Conservation (phyloP, 352 stramenopile species). For the Phytophthora cryptogea region DNA sequence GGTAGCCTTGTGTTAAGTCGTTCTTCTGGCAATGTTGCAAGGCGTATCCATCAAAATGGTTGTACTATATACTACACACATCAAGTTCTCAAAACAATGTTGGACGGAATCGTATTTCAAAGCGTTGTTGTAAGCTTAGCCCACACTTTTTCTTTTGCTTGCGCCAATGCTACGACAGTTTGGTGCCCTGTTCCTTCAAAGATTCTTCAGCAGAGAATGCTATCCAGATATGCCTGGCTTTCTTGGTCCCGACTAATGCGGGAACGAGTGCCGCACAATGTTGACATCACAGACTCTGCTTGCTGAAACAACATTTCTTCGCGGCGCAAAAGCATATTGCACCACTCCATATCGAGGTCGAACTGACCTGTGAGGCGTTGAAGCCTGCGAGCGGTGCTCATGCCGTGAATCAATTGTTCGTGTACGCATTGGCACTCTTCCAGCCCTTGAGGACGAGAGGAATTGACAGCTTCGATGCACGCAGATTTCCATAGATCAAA, state of each 20-base stretch:
- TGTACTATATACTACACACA: too few relatives aligned
- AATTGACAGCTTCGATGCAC: conserved; percentile 47
- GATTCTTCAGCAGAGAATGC: conserved; percentile 47
- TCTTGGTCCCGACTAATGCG: conserved; percentile 55
- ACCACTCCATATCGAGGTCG: conserved; percentile 69
- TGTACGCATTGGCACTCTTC: conserved; percentile 58
- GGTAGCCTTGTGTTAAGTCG: too few relatives aligned
- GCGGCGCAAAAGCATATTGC: conserved; percentile 72
- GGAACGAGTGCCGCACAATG: conserved; percentile 46
- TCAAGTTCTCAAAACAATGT: too few relatives aligned
- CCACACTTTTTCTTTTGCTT: too few relatives aligned
- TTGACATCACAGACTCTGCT: conserved; percentile 50
- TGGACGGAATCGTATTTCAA: too few relatives aligned
- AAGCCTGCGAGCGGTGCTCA: conserved; percentile 66
- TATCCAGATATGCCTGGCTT: conserved; percentile 62
- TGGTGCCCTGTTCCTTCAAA: too few relatives aligned
- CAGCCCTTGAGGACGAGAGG: conserved; percentile 45
- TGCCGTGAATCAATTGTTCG: conserved; percentile 57
- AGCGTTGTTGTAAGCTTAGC: too few relatives aligned
- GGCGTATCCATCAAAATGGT: too few relatives aligned
- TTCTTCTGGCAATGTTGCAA: too few relatives aligned
- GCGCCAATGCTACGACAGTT: too few relatives aligned
- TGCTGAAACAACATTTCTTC: conserved; percentile 69
- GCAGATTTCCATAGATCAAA: conserved; percentile 62
- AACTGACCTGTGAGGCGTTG: conserved; percentile 51